phyloP scores from a whole-genome alignment of 2,329 filamentous ascomycete genomes.

The Trichoderma koningiopsis region DNA sequence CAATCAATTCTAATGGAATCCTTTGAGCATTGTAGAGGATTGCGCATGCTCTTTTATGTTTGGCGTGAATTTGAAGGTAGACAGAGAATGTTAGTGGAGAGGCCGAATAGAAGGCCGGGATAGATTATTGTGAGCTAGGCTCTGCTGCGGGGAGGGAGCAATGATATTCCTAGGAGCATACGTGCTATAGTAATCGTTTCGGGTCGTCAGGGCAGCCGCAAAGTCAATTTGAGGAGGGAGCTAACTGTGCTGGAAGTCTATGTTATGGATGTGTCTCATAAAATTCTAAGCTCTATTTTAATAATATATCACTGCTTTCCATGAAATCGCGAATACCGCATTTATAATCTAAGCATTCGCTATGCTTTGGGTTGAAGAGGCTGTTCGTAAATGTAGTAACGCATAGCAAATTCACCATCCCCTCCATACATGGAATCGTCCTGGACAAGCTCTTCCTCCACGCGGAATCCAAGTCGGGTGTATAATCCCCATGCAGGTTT shows the following conservation, averaged over 20 bases:
- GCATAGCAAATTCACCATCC: background rate
- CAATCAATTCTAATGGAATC: background rate
- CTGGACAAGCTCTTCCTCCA: conserved; percentile 32
- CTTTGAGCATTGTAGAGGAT: background rate
- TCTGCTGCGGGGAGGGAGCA: background rate
- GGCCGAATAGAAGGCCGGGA: background rate
- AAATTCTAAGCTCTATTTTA: background rate
- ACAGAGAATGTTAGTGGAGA: background rate
- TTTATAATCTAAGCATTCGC: too few relatives aligned
- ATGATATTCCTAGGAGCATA: background rate
- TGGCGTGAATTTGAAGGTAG: background rate
- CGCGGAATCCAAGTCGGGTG: conserved; percentile 32
- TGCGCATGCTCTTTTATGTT: background rate
- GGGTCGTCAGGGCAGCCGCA: background rate
- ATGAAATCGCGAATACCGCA: background rate
- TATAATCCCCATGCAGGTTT: conserved; percentile 32
- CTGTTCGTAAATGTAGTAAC: conserved; percentile 10
- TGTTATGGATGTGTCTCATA: background rate
- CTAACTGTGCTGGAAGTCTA: background rate
- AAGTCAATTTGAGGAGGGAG: background rate
- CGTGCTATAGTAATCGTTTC: background rate
- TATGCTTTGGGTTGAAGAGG: background rate
- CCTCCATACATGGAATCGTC: conserved; percentile 31
- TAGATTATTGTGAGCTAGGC: background rate
- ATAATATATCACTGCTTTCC: background rate